Percentiles rank a stretch among this genome's conserved stretches.
Evolutionary conservation across 2,329 filamentous ascomycete species (phyloP).

Genomic region (Achaetomium macrosporum): DNA sequence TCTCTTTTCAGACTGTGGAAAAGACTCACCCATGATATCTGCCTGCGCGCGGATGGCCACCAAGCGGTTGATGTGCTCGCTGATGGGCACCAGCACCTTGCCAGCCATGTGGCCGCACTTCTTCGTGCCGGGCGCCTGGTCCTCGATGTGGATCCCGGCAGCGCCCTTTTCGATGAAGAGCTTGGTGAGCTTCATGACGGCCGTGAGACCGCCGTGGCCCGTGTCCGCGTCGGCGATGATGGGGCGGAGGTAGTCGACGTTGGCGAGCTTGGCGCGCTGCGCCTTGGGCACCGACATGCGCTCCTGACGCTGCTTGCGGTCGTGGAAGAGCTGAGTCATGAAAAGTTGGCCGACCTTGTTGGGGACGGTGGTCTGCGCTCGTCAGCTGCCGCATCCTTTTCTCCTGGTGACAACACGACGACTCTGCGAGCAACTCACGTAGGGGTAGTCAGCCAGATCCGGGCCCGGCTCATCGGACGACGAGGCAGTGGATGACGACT

Average conservation of each 20-base stretch:
- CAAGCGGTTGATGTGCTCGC: constrained; percentile 95
- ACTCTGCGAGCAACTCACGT: constrained; percentile 49
- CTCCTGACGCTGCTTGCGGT: constrained; percentile 97
- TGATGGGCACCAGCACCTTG: constrained; percentile 93
- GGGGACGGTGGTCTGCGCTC: constrained; percentile 77
- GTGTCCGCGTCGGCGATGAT: constrained; percentile 97
- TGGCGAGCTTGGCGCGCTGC: constrained; percentile 66
- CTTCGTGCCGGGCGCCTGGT: constrained; percentile 96
- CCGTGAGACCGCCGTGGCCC: constrained; percentile 94
- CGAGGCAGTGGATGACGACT: constrained; percentile 94
- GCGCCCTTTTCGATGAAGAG: constrained; percentile 95
- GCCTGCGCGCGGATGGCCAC: constrained; percentile 96
- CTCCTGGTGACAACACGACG: too few species aligned
- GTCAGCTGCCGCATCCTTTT: background rate
- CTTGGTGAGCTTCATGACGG: constrained; percentile 99
- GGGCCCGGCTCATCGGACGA: constrained; percentile 93
- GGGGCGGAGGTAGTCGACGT: constrained; percentile 89
- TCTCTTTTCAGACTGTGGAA: background rate
- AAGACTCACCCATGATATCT: constrained; percentile 80
- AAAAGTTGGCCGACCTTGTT: constrained; percentile 98
- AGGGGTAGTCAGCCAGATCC: constrained; percentile 96
- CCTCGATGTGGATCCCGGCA: constrained; percentile 96
- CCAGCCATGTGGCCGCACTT: constrained; percentile 99
- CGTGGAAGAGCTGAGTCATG: constrained; percentile 98
- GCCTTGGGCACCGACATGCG: constrained; percentile 70